Evolutionary conservation across 352 stramenopile species (phyloP).

Genomic region (Pythium vanterpoolii): DNA sequence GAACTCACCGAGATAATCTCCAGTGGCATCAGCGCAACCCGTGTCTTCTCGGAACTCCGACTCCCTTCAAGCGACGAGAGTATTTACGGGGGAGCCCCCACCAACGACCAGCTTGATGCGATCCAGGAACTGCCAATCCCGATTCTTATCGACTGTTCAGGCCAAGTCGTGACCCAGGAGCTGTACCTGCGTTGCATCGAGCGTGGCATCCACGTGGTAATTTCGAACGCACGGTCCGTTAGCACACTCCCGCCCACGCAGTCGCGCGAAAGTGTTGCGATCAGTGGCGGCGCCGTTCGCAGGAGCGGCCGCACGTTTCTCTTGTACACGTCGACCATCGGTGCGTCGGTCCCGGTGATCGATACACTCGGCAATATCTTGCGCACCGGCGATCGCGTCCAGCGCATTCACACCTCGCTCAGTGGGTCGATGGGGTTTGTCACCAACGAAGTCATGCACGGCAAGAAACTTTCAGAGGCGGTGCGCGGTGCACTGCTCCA

Average conservation of each 20-base stretch:
- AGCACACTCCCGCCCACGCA: slow-evolving; percentile 45
- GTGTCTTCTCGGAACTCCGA: slow-evolving; percentile 26
- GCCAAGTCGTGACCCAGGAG: slow-evolving; percentile 41
- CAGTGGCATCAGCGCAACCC: slow-evolving; percentile 34
- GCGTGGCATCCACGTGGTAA: slow-evolving; percentile 66
- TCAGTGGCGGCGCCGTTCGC: slow-evolving; percentile 17
- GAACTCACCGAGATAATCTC: slow-evolving; percentile 41
- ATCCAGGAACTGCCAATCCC: slow-evolving; percentile 70
- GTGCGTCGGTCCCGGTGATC: slow-evolving; percentile 62
- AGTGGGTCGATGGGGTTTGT: slow-evolving; percentile 75
- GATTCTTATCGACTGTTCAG: slow-evolving; percentile 73
- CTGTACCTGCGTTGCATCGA: slow-evolving; percentile 63
- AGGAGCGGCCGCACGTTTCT: slow-evolving; percentile 54
- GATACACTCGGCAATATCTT: slow-evolving; percentile 76
- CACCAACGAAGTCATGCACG: slow-evolving; percentile 73
- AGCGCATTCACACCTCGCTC: slow-evolving; percentile 52
- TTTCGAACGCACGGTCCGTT: slow-evolving; percentile 64
- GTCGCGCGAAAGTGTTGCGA: slow-evolving; percentile 56
- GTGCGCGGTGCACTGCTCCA: slow-evolving; percentile 43
- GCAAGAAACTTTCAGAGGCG: slow-evolving; percentile 52
- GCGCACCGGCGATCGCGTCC: slow-evolving; percentile 63
- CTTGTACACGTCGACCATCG: slow-evolving; percentile 81
- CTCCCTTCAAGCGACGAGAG: not conserved
- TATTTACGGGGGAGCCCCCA: slow-evolving; percentile 37
- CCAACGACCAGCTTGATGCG: slow-evolving; percentile 46